phyloP scores from a whole-genome alignment of 495 filamentous ascomycete genomes.

The Echria macrotheca region DNA sequence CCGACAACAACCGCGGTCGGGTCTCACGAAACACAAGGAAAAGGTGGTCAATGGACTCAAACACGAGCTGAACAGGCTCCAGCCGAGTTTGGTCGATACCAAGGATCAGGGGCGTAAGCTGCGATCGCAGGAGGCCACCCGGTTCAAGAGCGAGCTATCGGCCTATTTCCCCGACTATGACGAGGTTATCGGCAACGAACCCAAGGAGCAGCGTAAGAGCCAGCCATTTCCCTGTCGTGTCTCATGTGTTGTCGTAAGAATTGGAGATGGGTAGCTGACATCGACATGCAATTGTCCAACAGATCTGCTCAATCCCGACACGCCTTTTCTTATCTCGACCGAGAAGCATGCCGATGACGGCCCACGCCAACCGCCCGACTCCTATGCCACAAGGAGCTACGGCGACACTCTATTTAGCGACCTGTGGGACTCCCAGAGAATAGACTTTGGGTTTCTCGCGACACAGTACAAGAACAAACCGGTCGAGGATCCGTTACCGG shows the following conservation, averaged over 20 bases:
- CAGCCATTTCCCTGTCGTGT: constrained; percentile 14
- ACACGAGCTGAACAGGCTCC: constrained; percentile 45
- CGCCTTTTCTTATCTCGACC: constrained; percentile 55
- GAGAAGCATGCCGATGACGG: too few relatives aligned
- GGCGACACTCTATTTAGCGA: constrained; percentile 41
- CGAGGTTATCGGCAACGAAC: constrained; percentile 77
- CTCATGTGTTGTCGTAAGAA: too few relatives aligned
- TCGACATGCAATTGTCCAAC: constrained; percentile 39
- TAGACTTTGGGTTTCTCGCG: constrained; percentile 46
- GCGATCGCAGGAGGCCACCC: constrained; percentile 48
- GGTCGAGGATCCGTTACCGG: constrained; percentile 61
- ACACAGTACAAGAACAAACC: constrained; percentile 33
- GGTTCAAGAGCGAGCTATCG: constrained; percentile 82
- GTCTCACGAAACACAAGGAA: constrained; percentile 39
- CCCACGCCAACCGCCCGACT: constrained; percentile 25
- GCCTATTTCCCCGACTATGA: constrained; percentile 89
- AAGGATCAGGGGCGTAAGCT: constrained; percentile 48
- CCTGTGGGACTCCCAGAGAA: constrained; percentile 40
- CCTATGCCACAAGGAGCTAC: constrained; percentile 41
- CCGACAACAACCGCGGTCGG: constrained; percentile 17
- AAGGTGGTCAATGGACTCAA: constrained; percentile 49
- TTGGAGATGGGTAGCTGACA: constrained; percentile 9
- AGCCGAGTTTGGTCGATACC: constrained; percentile 37
- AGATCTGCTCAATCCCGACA: constrained; percentile 58
- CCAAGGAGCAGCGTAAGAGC: constrained; percentile 65